phyloP scores from a whole-genome alignment of 208 protist species.

The Tritrichomonas foetus region DNA sequence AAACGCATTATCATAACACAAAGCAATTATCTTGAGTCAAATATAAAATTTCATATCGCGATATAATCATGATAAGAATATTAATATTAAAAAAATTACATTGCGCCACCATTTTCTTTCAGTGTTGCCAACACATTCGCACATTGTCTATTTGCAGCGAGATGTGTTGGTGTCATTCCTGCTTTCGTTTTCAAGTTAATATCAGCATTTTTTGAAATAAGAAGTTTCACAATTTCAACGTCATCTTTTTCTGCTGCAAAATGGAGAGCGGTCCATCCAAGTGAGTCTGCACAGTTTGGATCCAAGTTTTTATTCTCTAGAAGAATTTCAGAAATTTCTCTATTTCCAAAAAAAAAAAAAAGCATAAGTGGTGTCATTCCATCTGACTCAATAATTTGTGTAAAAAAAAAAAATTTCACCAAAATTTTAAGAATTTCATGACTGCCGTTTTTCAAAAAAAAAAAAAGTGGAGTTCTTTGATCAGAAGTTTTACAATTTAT shows the following conservation, averaged over 20 bases:
- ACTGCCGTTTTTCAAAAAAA: background rate
- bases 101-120: too few relatives aligned
- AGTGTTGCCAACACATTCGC: too few relatives aligned
- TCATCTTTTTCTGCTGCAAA: background rate
- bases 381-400: background rate
- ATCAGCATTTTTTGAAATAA: background rate
- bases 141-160: background rate
- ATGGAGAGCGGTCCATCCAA: conserved; percentile 7
- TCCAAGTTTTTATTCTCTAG: background rate
- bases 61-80: too few relatives aligned
- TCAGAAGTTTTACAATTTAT: background rate
- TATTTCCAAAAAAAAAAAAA: background rate
- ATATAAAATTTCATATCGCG: too few relatives aligned
- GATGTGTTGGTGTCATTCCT: background rate
- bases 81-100: too few relatives aligned
- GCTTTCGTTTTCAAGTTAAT: background rate
- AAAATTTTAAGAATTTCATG: background rate
- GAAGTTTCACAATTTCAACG: background rate
- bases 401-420: too few relatives aligned
- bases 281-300: background rate
- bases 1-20: too few relatives aligned
- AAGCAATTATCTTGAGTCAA: too few relatives aligned
- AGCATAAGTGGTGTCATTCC: background rate
- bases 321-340: background rate
- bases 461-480: background rate